These are phyloP conservation scores for Trichosporon sp. DNA, from an alignment of 1,284 basidiomycete species.

Conservation along the genomic window DNA sequence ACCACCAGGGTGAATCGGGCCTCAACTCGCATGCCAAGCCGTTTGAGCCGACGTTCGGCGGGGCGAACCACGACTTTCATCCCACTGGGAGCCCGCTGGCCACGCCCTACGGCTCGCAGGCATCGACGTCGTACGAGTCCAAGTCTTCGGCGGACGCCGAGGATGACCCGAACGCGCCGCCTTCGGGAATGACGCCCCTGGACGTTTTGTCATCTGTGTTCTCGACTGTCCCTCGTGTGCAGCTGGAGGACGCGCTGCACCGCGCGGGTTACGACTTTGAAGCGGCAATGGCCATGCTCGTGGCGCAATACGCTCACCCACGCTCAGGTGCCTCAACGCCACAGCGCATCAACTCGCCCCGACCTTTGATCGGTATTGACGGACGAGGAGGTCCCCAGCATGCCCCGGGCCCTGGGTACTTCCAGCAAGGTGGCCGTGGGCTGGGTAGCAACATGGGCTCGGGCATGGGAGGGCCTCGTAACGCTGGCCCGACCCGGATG, in stretches of 20 bases:
- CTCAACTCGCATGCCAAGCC: constrained; percentile 39
- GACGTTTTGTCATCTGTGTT: constrained; percentile 93
- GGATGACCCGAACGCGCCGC: constrained; percentile 27
- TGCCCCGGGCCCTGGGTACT: constrained; percentile 40
- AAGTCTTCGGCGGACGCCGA: constrained; percentile 49
- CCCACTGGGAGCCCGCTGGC: constrained; percentile 1
- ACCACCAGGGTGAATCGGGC: constrained; percentile 23
- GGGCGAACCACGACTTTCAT: constrained; percentile 9
- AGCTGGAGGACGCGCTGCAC: constrained; percentile 87
- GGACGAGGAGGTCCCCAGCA: constrained; percentile 24
- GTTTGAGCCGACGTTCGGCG: constrained; percentile 35
- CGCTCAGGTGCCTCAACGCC: constrained; percentile 46
- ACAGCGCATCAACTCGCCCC: constrained; percentile 36
- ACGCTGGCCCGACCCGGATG: constrained; percentile 61
- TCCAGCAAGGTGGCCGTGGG: constrained; percentile 40
- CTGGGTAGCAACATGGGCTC: constrained; percentile 36
- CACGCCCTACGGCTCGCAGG: background rate
- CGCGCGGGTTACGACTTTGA: constrained; percentile 91
- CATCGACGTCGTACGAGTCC: constrained; percentile 42
- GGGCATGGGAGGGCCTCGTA: constrained; percentile 45
- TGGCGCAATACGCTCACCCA: constrained; percentile 59
- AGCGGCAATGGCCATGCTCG: constrained; percentile 82
- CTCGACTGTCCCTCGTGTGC: constrained; percentile 75
- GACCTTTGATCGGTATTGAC: constrained; percentile 35
- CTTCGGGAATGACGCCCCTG: constrained; percentile 89